Evolutionary conservation across 2,329 filamentous ascomycete genomes (phyloP).

Genomic region (Colletotrichum tabaci): DNA sequence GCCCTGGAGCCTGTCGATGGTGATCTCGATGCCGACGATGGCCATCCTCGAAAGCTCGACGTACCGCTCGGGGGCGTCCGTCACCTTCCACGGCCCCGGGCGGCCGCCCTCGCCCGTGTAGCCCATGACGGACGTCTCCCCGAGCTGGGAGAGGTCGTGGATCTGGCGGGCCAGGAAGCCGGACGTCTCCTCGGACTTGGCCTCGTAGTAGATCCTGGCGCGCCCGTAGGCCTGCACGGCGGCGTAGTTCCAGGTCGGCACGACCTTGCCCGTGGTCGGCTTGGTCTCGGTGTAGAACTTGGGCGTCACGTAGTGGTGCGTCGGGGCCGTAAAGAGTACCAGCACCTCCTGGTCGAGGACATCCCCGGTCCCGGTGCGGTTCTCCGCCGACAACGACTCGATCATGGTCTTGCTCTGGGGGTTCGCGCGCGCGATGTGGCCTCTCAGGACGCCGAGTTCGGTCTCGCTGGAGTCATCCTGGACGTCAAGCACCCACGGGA

Average conservation of each 20-base stretch:
- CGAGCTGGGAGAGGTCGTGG: slow-evolving; percentile 64
- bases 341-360: slow-evolving; percentile 69
- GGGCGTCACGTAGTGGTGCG: slow-evolving; percentile 76
- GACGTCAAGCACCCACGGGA: slow-evolving; percentile 72
- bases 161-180: slow-evolving; percentile 67
- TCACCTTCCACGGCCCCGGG: slow-evolving; percentile 67
- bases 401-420: slow-evolving; percentile 75
- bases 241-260: slow-evolving; percentile 80
- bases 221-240: slow-evolving; percentile 75
- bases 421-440: slow-evolving; percentile 75
- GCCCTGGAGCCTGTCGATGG: slow-evolving; percentile 68
- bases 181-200: slow-evolving; percentile 59
- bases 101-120: slow-evolving; percentile 58
- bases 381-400: slow-evolving; percentile 53
- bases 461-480: slow-evolving; percentile 57
- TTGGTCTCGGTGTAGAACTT: slow-evolving; percentile 79
- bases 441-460: slow-evolving; percentile 65
- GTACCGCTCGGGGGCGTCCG: slow-evolving; percentile 70
- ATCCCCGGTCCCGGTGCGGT: slow-evolving; percentile 37
- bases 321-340: slow-evolving; percentile 71
- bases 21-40: slow-evolving; percentile 74
- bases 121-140: slow-evolving; percentile 71
- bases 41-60: slow-evolving; percentile 70
- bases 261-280: slow-evolving; percentile 74
- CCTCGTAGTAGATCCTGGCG: slow-evolving; percentile 67